Evolutionary conservation across 306 rosid species (phyloP), one percentile per base, ranked within the genome.

Genomic region (Glycine latifolia): DNA sequence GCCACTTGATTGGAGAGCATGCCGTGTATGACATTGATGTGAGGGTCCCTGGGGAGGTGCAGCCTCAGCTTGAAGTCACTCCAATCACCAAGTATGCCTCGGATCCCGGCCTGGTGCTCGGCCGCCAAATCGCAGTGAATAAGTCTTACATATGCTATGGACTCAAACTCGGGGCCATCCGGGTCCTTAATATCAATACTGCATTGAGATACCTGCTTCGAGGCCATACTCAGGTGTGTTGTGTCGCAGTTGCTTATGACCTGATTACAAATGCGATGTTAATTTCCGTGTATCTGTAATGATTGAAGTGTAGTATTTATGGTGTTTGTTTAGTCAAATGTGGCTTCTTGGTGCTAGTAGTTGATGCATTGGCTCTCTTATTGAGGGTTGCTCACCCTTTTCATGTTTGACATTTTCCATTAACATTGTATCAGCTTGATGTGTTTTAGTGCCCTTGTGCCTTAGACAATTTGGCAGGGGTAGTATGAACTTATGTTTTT

Each of bases 11-110:
- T 1, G 93, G 91, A 10, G 89, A 86, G 10, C 65, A 69, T 15
- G 80, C 85, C 50, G 85, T 73, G 60, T 91, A 91, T 56, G 95
- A 91, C 76, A 83, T 91, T 75, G 91, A 88, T 84, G 87, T 79
- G 20, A 77, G 86, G 84, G 14, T 86, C 78, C 88, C 59, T 39
- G 95, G 91, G 39, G 95, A 91, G 56, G 81, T 74, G 81, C 95
- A 91, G 73, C 95, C 95, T 47, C 92, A 91, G 89, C 93, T 91
- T 35, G 95, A 89, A 44, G 92, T 91, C 82, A 88, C 93, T 72
- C 95, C 95, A 10, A 91, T 91, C 78, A 91, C 95, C 14, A 91
- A 91, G 86, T 91, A 91, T 79, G 88, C 74, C 16, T 91, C 95
- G 41, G 95, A 91, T 87, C 92, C 95, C 3, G 88, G 88, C 50